Conservation (phyloP, 2,329 filamentous ascomycete species). For the Thelonectria discophora region DNA sequence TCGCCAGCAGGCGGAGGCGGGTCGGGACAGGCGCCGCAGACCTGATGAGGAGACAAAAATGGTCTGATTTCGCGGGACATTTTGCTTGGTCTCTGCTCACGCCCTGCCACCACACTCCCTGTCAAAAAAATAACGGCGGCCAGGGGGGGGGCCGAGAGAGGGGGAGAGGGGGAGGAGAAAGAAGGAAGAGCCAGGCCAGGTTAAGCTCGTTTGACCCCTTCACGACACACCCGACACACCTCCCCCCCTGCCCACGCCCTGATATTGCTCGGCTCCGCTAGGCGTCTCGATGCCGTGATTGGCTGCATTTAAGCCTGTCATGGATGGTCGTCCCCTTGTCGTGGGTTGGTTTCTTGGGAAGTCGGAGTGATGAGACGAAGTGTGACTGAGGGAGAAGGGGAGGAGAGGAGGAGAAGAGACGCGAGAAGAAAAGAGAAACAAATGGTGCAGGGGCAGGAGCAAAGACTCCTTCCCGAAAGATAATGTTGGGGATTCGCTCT, state of each 20-base stretch:
- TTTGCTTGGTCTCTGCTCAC: slow-evolving; percentile 36
- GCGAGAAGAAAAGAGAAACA: slow-evolving; percentile 3
- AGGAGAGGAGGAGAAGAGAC: neutral
- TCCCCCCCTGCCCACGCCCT: slow-evolving; percentile 23
- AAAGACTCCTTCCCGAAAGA: too few relatives aligned
- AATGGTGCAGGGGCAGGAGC: neutral
- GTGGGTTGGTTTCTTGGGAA: slow-evolving; percentile 15
- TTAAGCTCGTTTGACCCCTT: too few relatives aligned
- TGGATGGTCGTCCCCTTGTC: slow-evolving; percentile 21
- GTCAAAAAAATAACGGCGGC: slow-evolving; percentile 8
- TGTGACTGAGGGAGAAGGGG: neutral
- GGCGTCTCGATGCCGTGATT: slow-evolving; percentile 25
- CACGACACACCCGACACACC: slow-evolving; percentile 1
- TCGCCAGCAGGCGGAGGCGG: slow-evolving; percentile 44
- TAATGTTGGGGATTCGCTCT: too few relatives aligned
- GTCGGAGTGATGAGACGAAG: slow-evolving; percentile 8
- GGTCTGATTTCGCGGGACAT: slow-evolving; percentile 48
- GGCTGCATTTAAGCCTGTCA: slow-evolving; percentile 16
- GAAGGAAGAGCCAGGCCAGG: too few relatives aligned
- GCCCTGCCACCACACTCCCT: slow-evolving; percentile 32
- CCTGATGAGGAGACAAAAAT: slow-evolving; percentile 48
- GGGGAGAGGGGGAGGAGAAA: too few relatives aligned
- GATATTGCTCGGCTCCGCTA: slow-evolving; percentile 21
- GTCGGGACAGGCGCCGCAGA: slow-evolving; percentile 40
- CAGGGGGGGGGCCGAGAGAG: neutral